Evolutionary conservation across 306 rosid genomes (phyloP), one percentile per base, ranked within the genome.

Genomic region (Carpinus fangiana): DNA sequence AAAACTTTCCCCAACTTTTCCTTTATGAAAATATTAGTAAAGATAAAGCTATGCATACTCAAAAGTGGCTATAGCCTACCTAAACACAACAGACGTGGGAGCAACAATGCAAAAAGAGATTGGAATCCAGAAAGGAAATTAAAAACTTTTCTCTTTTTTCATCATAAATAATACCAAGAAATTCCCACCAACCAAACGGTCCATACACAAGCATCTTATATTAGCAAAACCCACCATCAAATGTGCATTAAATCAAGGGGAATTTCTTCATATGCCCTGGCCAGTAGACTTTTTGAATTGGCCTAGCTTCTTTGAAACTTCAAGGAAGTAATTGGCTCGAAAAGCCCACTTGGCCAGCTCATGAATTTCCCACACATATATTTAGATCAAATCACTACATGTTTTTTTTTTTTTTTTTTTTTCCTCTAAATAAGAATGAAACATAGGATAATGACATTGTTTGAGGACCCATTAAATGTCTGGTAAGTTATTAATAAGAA

Each of bases 71-170:
- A 23, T 23, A 51, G 74, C 45, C 7, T 38, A 73, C 59, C 77
- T 76, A 70, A 79, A 34, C 11, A 26, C 36, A 13, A 3, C 41
- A 73, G 75, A 77, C 45, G 69, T 84, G 89, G 76, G 65, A 65
- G 76, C 74, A 81, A 87, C 84, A 72, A 68, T 51, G 76, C 85
- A 82, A 80, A 84, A 84, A 60, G 55, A 76, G 59, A 71, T 55
- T 65, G 73, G 79, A 82, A 76, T 72, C 80, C 76, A 75, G 77
- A 84, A 69, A 70, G 76, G 76, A 52, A 79, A 80, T 70, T 78
- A 41, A 41, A 41, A 41, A 41, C 45, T 60, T 56, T 31, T 31
- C 34, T 62, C 73, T 78, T 66, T 38, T 45, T 78, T 80, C 76
- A 66, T 74, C 79, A 71, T 75, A 72, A 62, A 78, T 78, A 76